Conservation (phyloP, 805 yeast species). For the Starmerella apicola region DNA sequence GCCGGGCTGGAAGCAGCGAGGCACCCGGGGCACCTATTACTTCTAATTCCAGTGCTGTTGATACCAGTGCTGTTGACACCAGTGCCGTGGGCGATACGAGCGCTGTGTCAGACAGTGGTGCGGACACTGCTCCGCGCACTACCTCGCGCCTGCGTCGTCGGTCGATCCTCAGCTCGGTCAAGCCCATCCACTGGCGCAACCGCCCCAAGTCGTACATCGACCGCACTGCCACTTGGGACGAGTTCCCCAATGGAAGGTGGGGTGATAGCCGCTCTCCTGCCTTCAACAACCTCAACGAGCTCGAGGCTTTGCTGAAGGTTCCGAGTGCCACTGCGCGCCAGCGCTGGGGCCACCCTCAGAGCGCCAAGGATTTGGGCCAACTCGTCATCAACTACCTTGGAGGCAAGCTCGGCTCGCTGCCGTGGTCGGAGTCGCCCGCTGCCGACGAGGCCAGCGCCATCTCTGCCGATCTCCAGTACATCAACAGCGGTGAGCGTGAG, state of each 20-base stretch:
- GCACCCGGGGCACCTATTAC: neutral
- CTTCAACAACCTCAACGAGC: constrained; percentile 76
- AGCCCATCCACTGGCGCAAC: constrained; percentile 95
- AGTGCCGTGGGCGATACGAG: neutral
- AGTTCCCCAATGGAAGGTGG: constrained; percentile 97
- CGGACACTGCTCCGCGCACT: constrained; percentile 3
- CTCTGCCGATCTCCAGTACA: constrained; percentile 42
- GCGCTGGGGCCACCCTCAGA: constrained; percentile 76
- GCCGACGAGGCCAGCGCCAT: constrained; percentile 62
- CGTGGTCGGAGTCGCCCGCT: constrained; percentile 92
- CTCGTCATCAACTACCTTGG: constrained; percentile 57
- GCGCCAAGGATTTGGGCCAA: constrained; percentile 44
- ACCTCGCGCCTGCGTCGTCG: constrained; percentile 12
- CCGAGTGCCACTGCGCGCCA: constrained; percentile 59
- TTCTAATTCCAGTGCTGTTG: constrained; percentile 24
- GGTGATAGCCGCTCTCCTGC: constrained; percentile 98
- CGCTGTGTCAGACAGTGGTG: constrained; percentile 38
- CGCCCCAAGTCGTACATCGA: constrained; percentile 81
- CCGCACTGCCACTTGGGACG: constrained; percentile 92
- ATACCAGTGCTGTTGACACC: neutral
- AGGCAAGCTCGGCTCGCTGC: constrained; percentile 62
- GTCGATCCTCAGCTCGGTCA: constrained; percentile 32
- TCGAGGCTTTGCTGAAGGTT: constrained; percentile 72
- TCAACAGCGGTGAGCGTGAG: constrained; percentile 45
- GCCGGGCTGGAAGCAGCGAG: too few relatives aligned